Evolutionary conservation across 2,329 filamentous ascomycete genomes (phyloP), one percentile per base, ranked within the genome.

Genomic region (Scytalidium sp.): DNA sequence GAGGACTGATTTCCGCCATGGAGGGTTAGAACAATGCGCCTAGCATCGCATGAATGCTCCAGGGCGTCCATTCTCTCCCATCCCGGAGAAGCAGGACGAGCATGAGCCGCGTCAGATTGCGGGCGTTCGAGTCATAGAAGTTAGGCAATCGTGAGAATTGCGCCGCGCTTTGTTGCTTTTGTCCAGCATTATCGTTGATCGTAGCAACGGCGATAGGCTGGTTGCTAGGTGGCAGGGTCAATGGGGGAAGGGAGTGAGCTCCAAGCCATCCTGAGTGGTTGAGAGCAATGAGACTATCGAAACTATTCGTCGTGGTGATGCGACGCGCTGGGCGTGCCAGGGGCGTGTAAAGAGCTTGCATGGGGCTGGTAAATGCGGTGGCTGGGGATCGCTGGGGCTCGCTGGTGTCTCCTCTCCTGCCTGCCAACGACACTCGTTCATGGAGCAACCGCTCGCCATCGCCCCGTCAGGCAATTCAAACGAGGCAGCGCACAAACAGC

Each of bases 341-440:
- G 46, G 21, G 19, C 23, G 13, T 45, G 43, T 32, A 48, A 48
- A 48, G 46, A 9, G 41, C 40, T 44, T 60, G 59, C 59, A 60
- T 56, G 47, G 29, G 10, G 43, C 53, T 53, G 54, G 46, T 32
- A 51, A 36, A 36, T 36, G 32, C 32, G 32, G 32, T 36, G 32
- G 32, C 32, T 36, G 32, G n/a, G n/a, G n/a, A n/a, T n/a, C n/a
- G n/a, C n/a, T n/a, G 32, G 32, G 13, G 13, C 25, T 29, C 32
- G 32, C 32, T 36, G 5, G 5, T n/a, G 32, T 15, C 32, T 10
- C 32, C 32, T 36, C 32, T 6, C 32, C 5, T 15, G 8, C 15
- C 4, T n/a, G 32, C 32, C 32, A 10, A 36, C 11, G 11, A n/a
- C 32, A 15, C 32, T 36, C 11, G 11, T n/a, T 15, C 11, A 8